Conservation (phyloP, 345 rosid genomes). For the Geranium brycei region DNA sequence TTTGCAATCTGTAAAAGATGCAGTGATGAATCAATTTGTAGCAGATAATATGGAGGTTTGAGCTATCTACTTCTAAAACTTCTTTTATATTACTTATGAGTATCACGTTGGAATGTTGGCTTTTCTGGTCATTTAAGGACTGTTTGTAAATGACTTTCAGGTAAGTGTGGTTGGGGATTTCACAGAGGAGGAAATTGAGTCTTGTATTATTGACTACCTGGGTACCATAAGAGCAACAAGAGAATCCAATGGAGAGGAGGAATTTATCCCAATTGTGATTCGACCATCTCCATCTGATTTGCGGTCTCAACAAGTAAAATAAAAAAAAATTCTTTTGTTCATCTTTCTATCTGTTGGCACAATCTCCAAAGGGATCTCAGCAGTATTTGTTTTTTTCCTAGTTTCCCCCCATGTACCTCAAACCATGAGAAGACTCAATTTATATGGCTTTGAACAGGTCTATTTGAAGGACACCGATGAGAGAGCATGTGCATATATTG, state of each 20-base stretch:
- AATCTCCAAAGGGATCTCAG: conserved; percentile 3
- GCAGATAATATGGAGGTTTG: conserved; percentile 92
- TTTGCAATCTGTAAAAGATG: conserved; percentile 67
- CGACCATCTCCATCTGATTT: conserved; percentile 60
- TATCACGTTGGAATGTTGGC: not conserved
- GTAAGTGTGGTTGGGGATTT: conserved; percentile 96
- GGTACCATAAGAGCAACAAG: conserved; percentile 73
- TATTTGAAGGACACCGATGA: conserved; percentile 96
- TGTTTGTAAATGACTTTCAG: conserved; percentile 18
- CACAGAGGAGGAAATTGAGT: conserved; percentile 72
- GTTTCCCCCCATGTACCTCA: too few relatives aligned
- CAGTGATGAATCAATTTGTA: conserved; percentile 89
- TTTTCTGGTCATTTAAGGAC: not conserved
- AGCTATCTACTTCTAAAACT: conserved; percentile 6
- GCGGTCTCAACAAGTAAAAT: conserved; percentile 70
- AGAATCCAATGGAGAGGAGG: conserved; percentile 22
- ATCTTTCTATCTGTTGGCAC: conserved; percentile 5
- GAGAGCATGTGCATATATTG: conserved; percentile 98
- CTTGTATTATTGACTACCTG: conserved; percentile 75
- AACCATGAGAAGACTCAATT: not conserved
- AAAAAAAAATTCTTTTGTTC: conserved; percentile 6
- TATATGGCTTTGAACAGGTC: conserved; percentile 39
- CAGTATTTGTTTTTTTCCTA: not conserved
- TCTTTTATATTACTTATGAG: not conserved
- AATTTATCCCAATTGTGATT: conserved; percentile 47